Base-by-base conservation (phyloP, 116 monocot species). In the Iris pallida region DNA sequence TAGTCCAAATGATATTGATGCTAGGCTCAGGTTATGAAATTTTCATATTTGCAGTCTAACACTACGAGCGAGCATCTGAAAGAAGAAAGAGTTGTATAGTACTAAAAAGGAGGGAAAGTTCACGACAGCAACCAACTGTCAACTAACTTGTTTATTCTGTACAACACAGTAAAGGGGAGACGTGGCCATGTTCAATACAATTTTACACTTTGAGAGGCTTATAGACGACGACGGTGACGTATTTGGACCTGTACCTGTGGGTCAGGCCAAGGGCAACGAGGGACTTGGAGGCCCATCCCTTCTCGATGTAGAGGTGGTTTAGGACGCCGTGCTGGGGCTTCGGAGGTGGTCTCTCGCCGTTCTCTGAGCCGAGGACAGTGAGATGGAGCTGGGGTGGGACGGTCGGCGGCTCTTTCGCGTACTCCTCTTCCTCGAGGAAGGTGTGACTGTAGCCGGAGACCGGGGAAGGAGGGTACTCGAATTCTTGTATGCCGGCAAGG, bases 221-320 rank as follows among this genome's bases (percentile, higher is more conserved):
- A 68, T 93, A 93, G 30, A 89, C 84, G 52, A 93, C 86, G 2
- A 89, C 86, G 4, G 86, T 93, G 4, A 86, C 86, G 20, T 89
- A 93, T 75, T 93, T 93, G 15, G 88, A 83, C 57, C 76, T 73
- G 47, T 80, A 89, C 46, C 93, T 79, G 73, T 93, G 84, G 4
- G 93, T 93, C 44, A 86, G 66, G 59, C 89, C 86, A 16, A 93
- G 84, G 55, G 89, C 84, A 5, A 93, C 71, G 14, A 93, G 53
- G 0, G 86, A 80, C 57, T 84, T 80, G 8, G 89, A 66, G 6
- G 82, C 75, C 80, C 86, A 86, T 16, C 86, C 86, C 59, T 86
- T 86, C 76, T 93, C 89, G 3, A 93, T 86, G 73, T 82, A 89
- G 16, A 90, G 78, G 78, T 90, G 90, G 49, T 90, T 86, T 9